phyloP scores from a whole-genome alignment of 2,329 filamentous ascomycete species.

The Cercospora beticola region DNA sequence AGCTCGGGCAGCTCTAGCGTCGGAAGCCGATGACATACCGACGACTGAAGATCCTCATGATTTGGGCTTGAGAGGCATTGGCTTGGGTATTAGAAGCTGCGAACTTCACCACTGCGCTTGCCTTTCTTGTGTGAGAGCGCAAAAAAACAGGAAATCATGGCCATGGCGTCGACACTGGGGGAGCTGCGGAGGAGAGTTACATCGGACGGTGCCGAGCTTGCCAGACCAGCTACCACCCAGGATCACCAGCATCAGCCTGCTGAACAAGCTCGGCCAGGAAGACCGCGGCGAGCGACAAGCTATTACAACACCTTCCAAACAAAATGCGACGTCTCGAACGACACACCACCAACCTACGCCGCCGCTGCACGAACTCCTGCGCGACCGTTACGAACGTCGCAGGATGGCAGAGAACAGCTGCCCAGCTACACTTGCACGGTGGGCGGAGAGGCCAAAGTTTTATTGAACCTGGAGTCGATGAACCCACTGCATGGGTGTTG shows the following conservation, averaged over 20 bases:
- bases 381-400: slow-evolving; percentile 15
- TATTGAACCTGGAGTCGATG: slow-evolving; percentile 37
- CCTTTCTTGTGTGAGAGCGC: neutral
- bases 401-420: slow-evolving; percentile 31
- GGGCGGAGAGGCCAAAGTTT: slow-evolving; percentile 33
- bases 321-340: slow-evolving; percentile 31
- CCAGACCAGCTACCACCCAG: neutral
- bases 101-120: neutral
- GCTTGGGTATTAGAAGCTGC: neutral
- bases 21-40: neutral
- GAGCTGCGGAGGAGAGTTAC: slow-evolving; percentile 2
- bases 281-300: slow-evolving; percentile 32
- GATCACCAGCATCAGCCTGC: slow-evolving; percentile 6
- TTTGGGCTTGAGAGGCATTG: neutral
- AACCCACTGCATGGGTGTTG: slow-evolving; percentile 34
- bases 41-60: neutral
- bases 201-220: neutral
- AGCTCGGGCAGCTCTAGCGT: neutral
- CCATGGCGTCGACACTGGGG: slow-evolving; percentile 1
- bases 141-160: neutral
- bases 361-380: slow-evolving; percentile 25
- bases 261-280: slow-evolving; percentile 10
- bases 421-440: slow-evolving; percentile 39
- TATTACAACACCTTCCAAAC: slow-evolving; percentile 40
- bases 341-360: slow-evolving; percentile 38